These are phyloP conservation scores for Fagus sylvatica DNA, from an alignment of 306 rosid genomes.

Conservation along the genomic window DNA sequence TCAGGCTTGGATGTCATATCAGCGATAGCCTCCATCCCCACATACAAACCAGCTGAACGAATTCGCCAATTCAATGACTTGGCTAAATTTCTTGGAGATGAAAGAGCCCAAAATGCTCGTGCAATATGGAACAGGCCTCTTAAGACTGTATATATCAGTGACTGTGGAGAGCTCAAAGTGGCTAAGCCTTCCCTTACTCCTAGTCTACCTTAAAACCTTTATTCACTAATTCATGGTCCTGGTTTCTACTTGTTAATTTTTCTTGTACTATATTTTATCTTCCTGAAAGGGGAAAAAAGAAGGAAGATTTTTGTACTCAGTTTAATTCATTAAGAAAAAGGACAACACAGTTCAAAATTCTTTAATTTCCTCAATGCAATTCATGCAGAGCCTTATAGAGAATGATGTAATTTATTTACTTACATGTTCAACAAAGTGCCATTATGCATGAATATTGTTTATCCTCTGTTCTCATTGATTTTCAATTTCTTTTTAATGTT, in stretches of 20 bases:
- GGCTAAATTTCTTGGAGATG: slow-evolving; percentile 82
- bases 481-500: not conserved
- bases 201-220: slow-evolving; percentile 58
- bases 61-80: slow-evolving; percentile 86
- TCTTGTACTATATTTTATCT: not conserved
- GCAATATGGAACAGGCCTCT: slow-evolving; percentile 82
- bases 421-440: not conserved
- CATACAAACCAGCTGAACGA: slow-evolving; percentile 72
- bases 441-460: not conserved
- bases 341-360: not conserved
- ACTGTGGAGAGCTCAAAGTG: slow-evolving; percentile 83
- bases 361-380: not conserved
- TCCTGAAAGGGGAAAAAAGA: not conserved
- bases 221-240: not conserved
- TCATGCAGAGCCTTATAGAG: not conserved
- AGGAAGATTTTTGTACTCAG: not conserved
- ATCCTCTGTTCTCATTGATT: not conserved
- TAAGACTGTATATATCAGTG: slow-evolving; percentile 72
- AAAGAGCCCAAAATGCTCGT: slow-evolving; percentile 88
- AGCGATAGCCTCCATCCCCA: slow-evolving; percentile 75
- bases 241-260: not conserved
- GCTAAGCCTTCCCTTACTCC: slow-evolving; percentile 87
- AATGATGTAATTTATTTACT: not conserved
- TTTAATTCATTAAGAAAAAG: not conserved
- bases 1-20: slow-evolving; percentile 90